Evolutionary conservation across 2,329 filamentous ascomycete genomes (phyloP), one percentile per base, ranked within the genome.

Genomic region (Aspergillus sp.): DNA sequence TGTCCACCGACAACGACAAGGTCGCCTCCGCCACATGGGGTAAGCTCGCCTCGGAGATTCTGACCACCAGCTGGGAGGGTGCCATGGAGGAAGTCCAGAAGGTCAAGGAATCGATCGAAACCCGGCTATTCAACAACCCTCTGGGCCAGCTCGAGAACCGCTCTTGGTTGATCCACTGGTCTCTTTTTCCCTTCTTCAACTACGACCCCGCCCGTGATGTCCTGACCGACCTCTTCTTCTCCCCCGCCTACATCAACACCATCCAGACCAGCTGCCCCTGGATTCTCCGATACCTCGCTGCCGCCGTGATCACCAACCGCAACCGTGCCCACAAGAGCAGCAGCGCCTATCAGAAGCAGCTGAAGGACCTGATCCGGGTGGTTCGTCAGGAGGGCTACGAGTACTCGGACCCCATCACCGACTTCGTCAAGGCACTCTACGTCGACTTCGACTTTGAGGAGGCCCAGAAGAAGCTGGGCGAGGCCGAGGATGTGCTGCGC

Each of bases 111-210:
- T 82, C 80, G 66, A 97, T 99, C 73, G 94, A 99, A 74, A 90
- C 88, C 53, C 90, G 91, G 72, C 86, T 97, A 57, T 96, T 96
- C 83, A 94, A 87, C 82, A 96, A 96, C 81, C 89, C 93, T 24
- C 84, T 96, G 60, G 92, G 89, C 55, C 94, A 99, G 79, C 87
- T 99, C 57, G 88, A 93, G 73, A 93, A 96, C 82, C 90, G 94
- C 70, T 95, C 92, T 53, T 96, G 93, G 90, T 82, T 99, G 67
- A 88, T 96, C 66, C 94, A 99, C 88, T 99, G 94, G 92, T 87
- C 90, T 43, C 86, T 99, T 56, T 99, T 97, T 84, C 93, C 94
- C 57, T 92, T 96, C 78, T 99, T 97, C 84, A 97, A 99, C 85
- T 87, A 90, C 78, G 93, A 97, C 67, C 82, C 85, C 60, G 90